Base-by-base conservation (phyloP, 495 filamentous ascomycete species). In the Penicillium herquei region DNA sequence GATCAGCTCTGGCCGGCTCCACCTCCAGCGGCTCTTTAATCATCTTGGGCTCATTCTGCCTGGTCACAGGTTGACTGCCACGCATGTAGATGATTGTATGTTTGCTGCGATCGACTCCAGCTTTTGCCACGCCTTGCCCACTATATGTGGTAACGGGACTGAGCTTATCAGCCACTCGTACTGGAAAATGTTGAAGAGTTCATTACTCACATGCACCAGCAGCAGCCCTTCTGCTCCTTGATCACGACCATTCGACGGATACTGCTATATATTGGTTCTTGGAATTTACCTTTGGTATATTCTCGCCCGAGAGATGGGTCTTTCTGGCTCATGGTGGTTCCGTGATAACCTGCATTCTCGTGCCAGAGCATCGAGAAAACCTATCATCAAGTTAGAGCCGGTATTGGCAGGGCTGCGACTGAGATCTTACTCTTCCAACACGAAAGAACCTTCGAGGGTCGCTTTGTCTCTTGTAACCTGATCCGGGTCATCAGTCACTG, bases 21-120 rank as follows among this genome's bases (percentile, higher is more conserved):
- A 76, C 63, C 18, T 64, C 65, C 4, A 76, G 12, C 12, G 72
- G 65, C 13, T 60, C 52, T 50, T 76, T 76, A 4, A 46, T 56
- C 66, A 75, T 65, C 14, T 17, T 41, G 3, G 64, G 58, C 55
- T 75, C 71, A 11, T 39, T 41, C 0, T 10, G 10, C 1, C 48
- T 45, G 39, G 5, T 17, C 1, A 6, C 13, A 6, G 73, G 63
- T 2, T 26, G 21, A 9, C 40, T 46, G 13, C 59, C 63, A 30
- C 43, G 41, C 57, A 68, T 73, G 51, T 75, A 66, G 7, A 75
- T 66, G 17, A 76, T 57, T 7, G 76, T 61, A 62, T 79, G 77
- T 30, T 69, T 70, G 12, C 47, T 48, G 10, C 64, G 43, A 50
- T 71, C 63, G 1, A 72, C 52, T 0, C 66, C 67, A 2, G 14